Evolutionary conservation across 805 yeast species (phyloP), one percentile per base, ranked within the genome.

Genomic region (Cyberlindnera maritima): DNA sequence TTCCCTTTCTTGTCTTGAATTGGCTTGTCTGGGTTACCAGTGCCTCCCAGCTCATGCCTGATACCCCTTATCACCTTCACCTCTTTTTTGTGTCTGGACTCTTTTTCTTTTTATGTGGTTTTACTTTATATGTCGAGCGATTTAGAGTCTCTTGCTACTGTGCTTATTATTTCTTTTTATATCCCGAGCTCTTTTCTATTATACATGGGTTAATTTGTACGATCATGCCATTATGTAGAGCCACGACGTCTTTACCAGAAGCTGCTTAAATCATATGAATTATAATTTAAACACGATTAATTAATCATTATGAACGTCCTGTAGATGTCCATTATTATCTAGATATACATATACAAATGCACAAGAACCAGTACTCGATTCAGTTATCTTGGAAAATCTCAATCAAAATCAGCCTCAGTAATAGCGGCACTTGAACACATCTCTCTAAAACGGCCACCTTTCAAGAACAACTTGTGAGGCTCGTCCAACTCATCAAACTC

Each of bases 401-500:
- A 28, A 11, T 28, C 31, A 21, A 44, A 46, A 21, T 36, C 45
- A 3, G 23, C 41, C 14, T 19, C 39, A 17, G 42, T 37, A 18
- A 45, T 35, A 17, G 45, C 52, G 17, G 52, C 39, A 36, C 34
- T 37, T 7, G 26, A 15, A 32, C 49, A 49, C 52, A 77, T 74
- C 37, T 68, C 67, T 39, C 67, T 64, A 64, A 77, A 77, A 11
- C 74, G 67, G 10, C 83, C 75, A 21, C 61, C 66, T 21, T 36
- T 34, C 13, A 56, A 41, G 9, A 61, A 83, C 49, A 83, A 61
- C 2, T 55, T 60, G 55, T 57, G 50, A 2, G 88, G 88, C 0
- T 74, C 62, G 47, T 77, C 87, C 53, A 74, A 74, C 59, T 81
- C 85, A 8, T 61, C 69, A 33, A 75, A 64, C 46, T 68, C 68